These are phyloP conservation scores for Maudiozyma humilis DNA, from an alignment of 1,139 yeast species.

Conservation along the genomic window DNA sequence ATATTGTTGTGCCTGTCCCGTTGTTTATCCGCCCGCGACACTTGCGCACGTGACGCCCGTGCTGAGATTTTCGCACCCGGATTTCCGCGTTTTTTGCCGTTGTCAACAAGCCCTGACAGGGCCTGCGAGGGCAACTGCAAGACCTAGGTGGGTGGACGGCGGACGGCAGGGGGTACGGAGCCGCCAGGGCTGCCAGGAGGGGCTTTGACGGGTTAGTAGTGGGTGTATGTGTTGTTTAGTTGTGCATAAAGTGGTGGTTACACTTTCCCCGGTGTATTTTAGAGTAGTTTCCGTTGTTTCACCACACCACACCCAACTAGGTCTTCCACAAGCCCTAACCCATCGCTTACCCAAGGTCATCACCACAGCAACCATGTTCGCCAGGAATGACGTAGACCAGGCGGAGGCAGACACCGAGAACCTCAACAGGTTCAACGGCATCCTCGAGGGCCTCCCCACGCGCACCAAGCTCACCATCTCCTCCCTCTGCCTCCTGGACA, in stretches of 20 bases:
- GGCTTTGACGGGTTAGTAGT: no score
- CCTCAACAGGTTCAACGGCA: constrained; percentile 19
- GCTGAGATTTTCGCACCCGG: no score
- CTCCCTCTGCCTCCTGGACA: constrained; percentile 24
- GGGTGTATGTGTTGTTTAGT: no score
- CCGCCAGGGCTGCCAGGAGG: no score
- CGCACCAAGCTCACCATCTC: constrained; percentile 21
- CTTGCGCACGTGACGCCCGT: no score
- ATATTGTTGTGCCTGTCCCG: no score
- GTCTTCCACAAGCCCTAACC: background rate
- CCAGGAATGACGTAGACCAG: no score
- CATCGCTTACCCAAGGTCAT: background rate
- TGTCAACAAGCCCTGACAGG: background rate
- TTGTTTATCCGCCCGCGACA: no score
- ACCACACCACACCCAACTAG: background rate
- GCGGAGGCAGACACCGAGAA: constrained; percentile 17
- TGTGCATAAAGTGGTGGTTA: no score
- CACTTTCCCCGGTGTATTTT: background rate
- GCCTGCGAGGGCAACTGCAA: background rate
- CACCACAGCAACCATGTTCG: constrained; percentile 10
- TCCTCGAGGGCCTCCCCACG: constrained; percentile 22
- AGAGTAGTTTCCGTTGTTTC: background rate
- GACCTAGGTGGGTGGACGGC: no score
- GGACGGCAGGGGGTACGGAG: no score
- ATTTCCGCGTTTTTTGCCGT: background rate